phyloP scores from a whole-genome alignment of 1,139 yeast genomes.

The Taphrina confusa region DNA sequence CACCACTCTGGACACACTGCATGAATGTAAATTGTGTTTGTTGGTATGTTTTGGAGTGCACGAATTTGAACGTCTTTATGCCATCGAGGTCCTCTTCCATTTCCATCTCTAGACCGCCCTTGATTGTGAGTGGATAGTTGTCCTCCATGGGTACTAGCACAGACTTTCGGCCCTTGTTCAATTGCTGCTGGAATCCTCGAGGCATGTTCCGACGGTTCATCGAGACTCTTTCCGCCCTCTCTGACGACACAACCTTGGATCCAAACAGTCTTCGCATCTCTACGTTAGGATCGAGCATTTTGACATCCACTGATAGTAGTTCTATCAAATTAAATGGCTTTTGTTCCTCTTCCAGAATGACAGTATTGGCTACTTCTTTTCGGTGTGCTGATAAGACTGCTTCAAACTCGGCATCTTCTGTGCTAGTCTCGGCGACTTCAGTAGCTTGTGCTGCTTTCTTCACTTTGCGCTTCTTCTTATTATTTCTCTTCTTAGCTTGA shows the following conservation, averaged over 20 bases:
- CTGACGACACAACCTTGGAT: slow-evolving; percentile 68
- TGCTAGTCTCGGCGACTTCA: not conserved
- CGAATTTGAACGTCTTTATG: slow-evolving; percentile 51
- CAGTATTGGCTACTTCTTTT: slow-evolving; percentile 3
- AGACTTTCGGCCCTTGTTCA: slow-evolving; percentile 85
- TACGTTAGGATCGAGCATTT: slow-evolving; percentile 67
- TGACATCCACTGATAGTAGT: slow-evolving; percentile 24
- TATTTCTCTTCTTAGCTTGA: slow-evolving; percentile 13
- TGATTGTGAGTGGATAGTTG: slow-evolving; percentile 75
- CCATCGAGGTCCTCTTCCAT: slow-evolving; percentile 49
- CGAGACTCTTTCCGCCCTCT: slow-evolving; percentile 55
- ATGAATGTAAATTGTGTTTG: slow-evolving; percentile 47
- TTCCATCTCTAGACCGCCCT: slow-evolving; percentile 65
- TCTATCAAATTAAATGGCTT: slow-evolving; percentile 15
- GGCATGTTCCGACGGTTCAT: slow-evolving; percentile 44
- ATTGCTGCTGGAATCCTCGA: slow-evolving; percentile 64
- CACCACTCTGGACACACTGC: slow-evolving; percentile 51
- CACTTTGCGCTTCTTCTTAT: slow-evolving; percentile 25
- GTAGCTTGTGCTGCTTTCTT: not conserved
- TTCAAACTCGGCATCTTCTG: slow-evolving; percentile 11
- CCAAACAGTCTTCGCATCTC: slow-evolving; percentile 77
- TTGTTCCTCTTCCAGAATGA: not conserved
- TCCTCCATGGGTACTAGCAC: slow-evolving; percentile 71
- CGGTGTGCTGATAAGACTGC: slow-evolving; percentile 30
- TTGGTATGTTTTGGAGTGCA: slow-evolving; percentile 43